A percentile compares a stretch with the other conserved stretches of the same genome.
These are phyloP conservation scores for Neolentinus lepideus DNA, from an alignment of 1,284 basidiomycete species.

Conservation along the genomic window DNA sequence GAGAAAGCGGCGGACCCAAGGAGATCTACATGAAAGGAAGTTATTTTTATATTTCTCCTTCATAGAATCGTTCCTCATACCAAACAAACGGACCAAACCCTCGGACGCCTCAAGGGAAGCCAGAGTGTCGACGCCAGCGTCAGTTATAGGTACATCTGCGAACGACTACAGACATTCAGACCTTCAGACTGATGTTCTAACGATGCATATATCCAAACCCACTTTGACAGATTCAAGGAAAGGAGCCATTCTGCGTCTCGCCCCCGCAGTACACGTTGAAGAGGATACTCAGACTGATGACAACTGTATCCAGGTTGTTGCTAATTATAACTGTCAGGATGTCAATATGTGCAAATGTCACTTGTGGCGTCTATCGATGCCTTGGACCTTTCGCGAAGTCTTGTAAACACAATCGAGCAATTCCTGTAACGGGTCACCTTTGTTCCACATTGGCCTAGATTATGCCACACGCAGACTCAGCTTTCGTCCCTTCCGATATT, in stretches of 20 bases:
- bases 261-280: background rate
- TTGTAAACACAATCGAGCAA: too few species aligned
- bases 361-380: background rate
- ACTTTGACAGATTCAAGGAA: constrained; percentile 85
- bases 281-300: background rate
- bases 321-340: background rate
- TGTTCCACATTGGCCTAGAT: background rate
- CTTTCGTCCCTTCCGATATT: constrained; percentile 61
- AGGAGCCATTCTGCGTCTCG: constrained; percentile 55
- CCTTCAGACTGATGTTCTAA: background rate
- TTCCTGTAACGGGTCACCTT: too few species aligned
- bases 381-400: background rate
- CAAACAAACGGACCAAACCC: constrained; percentile 88
- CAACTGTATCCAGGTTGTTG: background rate
- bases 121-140: constrained; percentile 83
- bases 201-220: constrained; percentile 12
- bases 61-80: constrained; percentile 37
- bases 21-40: constrained; percentile 67
- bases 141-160: constrained; percentile 83
- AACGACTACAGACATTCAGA: constrained; percentile 59
- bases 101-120: constrained; percentile 87
- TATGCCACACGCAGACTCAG: constrained; percentile 85
- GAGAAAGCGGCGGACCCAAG: constrained; percentile 85
- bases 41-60: too few species aligned
- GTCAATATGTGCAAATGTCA: background rate